A percentile compares a stretch with the other conserved stretches of the same genome.
These are phyloP conservation scores for Xylaria sp. DNA, from an alignment of 2,329 filamentous ascomycete genomes.

Conservation along the genomic window DNA sequence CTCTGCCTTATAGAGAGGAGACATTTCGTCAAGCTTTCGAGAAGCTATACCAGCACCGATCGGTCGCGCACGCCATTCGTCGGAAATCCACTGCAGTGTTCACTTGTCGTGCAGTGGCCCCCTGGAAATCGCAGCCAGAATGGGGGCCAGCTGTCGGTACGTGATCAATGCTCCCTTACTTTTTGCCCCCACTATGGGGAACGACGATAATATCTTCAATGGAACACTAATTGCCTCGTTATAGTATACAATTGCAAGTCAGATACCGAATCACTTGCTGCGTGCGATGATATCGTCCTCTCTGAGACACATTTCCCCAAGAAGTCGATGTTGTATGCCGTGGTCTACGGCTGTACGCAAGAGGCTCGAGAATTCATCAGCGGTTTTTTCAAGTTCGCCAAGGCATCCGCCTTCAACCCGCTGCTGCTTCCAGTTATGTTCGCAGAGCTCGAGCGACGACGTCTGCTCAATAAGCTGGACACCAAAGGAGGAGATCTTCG, in stretches of 20 bases:
- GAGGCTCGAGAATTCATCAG: not conserved
- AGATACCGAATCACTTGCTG: conserved; percentile 33
- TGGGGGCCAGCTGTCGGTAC: conserved; percentile 34
- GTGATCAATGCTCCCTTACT: not conserved
- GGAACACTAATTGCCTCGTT: not conserved
- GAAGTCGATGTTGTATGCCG: conserved; percentile 31
- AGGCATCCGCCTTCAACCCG: conserved; percentile 33
- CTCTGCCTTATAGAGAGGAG: conserved; percentile 32
- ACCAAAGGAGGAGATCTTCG: conserved; percentile 18
- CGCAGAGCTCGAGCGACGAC: conserved; percentile 37
- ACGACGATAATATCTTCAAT: not conserved
- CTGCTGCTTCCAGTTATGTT: conserved; percentile 41
- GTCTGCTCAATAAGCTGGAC: conserved; percentile 34
- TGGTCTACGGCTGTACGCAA: conserved; percentile 41
- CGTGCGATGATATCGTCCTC: conserved; percentile 36
- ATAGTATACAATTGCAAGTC: conserved; percentile 45
- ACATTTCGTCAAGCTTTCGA: conserved; percentile 30
- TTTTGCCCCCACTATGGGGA: too few relatives aligned
- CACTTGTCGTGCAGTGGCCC: conserved; percentile 21
- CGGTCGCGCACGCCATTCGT: conserved; percentile 20
- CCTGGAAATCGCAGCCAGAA: conserved; percentile 27
- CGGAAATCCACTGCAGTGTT: conserved; percentile 36
- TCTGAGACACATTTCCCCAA: conserved; percentile 40
- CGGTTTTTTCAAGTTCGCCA: conserved; percentile 4
- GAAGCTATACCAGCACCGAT: conserved; percentile 40